Percentiles rank a stretch among this genome's conserved stretches.
These are phyloP conservation scores for Amanita fuliginea DNA, from an alignment of 768 basidiomycete genomes.

Conservation along the genomic window DNA sequence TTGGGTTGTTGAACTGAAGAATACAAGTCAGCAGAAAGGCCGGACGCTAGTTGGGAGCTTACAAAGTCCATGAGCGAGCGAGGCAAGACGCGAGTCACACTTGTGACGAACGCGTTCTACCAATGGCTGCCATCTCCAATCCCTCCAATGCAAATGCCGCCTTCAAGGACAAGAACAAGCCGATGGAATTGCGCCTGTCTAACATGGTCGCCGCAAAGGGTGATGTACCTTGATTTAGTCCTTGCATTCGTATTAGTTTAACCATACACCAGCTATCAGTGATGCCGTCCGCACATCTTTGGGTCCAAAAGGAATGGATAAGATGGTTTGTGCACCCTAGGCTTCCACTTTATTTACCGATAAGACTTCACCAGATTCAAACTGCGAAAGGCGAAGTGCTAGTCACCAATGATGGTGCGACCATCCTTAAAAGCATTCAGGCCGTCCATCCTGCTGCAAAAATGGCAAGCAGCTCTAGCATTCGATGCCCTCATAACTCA, in stretches of 20 bases:
- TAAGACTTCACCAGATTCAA: conserved; percentile 58
- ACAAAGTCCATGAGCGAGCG: conserved; percentile 32
- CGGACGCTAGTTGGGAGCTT: conserved; percentile 11
- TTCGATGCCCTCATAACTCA: conserved; percentile 7
- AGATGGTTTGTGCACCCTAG: conserved; percentile 61
- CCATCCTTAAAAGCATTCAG: conserved; percentile 91
- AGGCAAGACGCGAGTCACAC: conserved; percentile 12
- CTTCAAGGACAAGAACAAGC: conserved; percentile 95
- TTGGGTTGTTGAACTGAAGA: conserved; percentile 30
- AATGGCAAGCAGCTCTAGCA: conserved; percentile 52
- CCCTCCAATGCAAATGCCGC: conserved; percentile 51
- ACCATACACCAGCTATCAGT: conserved; percentile 63
- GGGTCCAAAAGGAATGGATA: conserved; percentile 98
- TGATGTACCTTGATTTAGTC: conserved; percentile 15
- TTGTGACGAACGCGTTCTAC: conserved; percentile 4
- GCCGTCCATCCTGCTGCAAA: conserved; percentile 97
- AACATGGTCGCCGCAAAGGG: conserved; percentile 99
- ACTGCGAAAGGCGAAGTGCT: conserved; percentile 94
- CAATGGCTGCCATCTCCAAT: background rate
- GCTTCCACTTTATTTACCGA: conserved; percentile 7
- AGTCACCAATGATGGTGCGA: conserved; percentile 98
- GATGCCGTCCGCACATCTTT: conserved; percentile 95
- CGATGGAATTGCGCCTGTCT: conserved; percentile 93
- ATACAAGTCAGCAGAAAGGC: conserved; percentile 6
- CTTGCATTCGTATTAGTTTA: conserved; percentile 9